Base-by-base conservation (phyloP, 768 basidiomycete genomes). In the Peribolospora kevripleyi region DNA sequence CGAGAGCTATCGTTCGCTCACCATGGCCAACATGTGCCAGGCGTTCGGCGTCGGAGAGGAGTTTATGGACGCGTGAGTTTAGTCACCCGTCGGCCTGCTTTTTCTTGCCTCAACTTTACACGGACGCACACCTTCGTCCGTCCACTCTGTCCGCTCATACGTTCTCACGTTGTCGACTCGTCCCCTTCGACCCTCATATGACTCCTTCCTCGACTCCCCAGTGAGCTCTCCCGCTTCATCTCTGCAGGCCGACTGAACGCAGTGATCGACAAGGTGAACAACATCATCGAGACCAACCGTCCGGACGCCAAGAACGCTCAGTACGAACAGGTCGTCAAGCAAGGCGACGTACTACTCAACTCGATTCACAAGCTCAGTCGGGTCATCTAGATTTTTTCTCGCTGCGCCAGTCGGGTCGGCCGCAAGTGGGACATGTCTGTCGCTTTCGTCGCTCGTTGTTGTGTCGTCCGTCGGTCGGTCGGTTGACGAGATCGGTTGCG, bases 201-300 rank as follows among this genome's bases (percentile, higher is more conserved):
- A 25, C 49, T 37, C 10, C 36, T 43, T 42, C 13, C 46, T 52
- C 37, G 37, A 11, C 37, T 41, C 40, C n/a, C 10, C 61, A 88
- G 85, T 61, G 90, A 98, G 64, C 73, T 97, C 42, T 84, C 85
- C 40, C 76, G 80, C 6, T 91, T 95, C 71, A 95, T 98, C 61
- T 81, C 88, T 11, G 76, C 76, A 10, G 82, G 83, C 36, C 74
- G 91, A 8, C 68, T 98, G 51, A 79, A 84, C 63, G 83, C 81
- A 61, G 78, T 79, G 1, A 95, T 97, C 57, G 90, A 97, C 72
- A 84, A 85, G 63, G 91, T 97, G n/a, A 74, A 81, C 55, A 85
- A 87, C 0, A 75, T 95, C 43, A 87, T 95, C 11, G 84, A 88
- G 70, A 95, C 91, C 37, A 88, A 83, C 50, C 73, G 85, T 56